These are phyloP conservation scores for Potentilla sterilis DNA, from an alignment of 306 rosid genomes.

Conservation along the genomic window DNA sequence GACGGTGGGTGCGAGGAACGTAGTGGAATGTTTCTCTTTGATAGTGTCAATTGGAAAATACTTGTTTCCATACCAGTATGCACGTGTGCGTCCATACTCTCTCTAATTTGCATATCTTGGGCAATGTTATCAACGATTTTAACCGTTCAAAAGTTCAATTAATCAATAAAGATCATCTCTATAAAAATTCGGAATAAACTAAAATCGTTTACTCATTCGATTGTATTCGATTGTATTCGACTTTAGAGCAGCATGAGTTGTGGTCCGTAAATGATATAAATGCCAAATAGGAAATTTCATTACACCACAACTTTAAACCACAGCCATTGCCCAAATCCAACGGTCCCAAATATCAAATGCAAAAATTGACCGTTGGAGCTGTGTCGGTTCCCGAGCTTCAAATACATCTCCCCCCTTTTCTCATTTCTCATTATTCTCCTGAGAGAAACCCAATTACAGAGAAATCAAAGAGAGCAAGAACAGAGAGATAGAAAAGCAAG, in stretches of 20 bases:
- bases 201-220: no score
- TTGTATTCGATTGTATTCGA: no score
- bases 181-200: no score
- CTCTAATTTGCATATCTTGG: no score
- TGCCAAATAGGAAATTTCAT: background rate
- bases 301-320: background rate
- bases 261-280: background rate
- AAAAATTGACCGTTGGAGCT: conserved; percentile 13
- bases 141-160: no score
- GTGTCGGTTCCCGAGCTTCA: conserved; percentile 15
- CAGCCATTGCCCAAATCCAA: background rate
- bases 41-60: no score
- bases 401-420: background rate
- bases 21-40: no score
- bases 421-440: background rate
- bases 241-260: background rate
- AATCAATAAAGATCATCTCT: no score
- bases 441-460: background rate
- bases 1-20: no score
- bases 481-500: background rate
- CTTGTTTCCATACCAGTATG: no score
- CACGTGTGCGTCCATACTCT: no score
- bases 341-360: background rate
- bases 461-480: background rate
- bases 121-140: no score